A percentile compares a stretch with the other conserved stretches of the same genome.
Conservation (phyloP, 2,329 filamentous ascomycete genomes). For the Stagonosporopsis vannaccii region DNA sequence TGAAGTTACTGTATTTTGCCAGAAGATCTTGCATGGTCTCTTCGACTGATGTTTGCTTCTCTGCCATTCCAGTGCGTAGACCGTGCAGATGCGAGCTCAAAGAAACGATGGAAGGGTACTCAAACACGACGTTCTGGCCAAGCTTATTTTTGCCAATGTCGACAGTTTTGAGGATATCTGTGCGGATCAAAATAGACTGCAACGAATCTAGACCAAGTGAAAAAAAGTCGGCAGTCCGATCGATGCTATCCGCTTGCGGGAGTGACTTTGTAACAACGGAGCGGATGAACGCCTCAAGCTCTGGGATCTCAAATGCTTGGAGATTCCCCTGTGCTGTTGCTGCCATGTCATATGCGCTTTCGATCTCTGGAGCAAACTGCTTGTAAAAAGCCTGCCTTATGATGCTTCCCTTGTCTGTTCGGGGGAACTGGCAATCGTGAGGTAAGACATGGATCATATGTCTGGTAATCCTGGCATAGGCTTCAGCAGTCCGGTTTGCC, state of each 20-base stretch:
- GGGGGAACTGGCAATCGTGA: slow-evolving; percentile 56
- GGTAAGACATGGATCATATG: slow-evolving; percentile 62
- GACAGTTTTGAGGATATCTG: slow-evolving; percentile 59
- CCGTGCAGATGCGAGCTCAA: slow-evolving; percentile 56
- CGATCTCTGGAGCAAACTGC: slow-evolving; percentile 57
- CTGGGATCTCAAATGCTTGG: slow-evolving; percentile 32
- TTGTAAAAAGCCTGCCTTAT: slow-evolving; percentile 62
- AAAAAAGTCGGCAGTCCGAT: slow-evolving; percentile 64
- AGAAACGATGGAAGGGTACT: slow-evolving; percentile 59
- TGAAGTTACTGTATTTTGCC: slow-evolving; percentile 53
- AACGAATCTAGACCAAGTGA: slow-evolving; percentile 65
- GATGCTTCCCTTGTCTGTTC: slow-evolving; percentile 65
- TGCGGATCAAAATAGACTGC: slow-evolving; percentile 64
- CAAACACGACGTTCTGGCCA: slow-evolving; percentile 66
- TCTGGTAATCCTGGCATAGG: slow-evolving; percentile 61
- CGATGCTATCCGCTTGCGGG: slow-evolving; percentile 18
- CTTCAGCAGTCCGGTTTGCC: slow-evolving; percentile 59
- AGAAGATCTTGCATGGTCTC: slow-evolving; percentile 57
- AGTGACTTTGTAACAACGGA: slow-evolving; percentile 23
- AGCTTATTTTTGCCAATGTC: slow-evolving; percentile 56
- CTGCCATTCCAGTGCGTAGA: slow-evolving; percentile 49
- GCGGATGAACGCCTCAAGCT: slow-evolving; percentile 38
- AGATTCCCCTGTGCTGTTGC: slow-evolving; percentile 18
- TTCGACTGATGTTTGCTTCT: slow-evolving; percentile 45
- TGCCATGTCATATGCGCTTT: slow-evolving; percentile 50